Percentiles rank a stretch among this genome's conserved stretches.
Evolutionary conservation across 2,329 filamentous ascomycete genomes (phyloP).

Genomic region (Xylaria arbuscula): DNA sequence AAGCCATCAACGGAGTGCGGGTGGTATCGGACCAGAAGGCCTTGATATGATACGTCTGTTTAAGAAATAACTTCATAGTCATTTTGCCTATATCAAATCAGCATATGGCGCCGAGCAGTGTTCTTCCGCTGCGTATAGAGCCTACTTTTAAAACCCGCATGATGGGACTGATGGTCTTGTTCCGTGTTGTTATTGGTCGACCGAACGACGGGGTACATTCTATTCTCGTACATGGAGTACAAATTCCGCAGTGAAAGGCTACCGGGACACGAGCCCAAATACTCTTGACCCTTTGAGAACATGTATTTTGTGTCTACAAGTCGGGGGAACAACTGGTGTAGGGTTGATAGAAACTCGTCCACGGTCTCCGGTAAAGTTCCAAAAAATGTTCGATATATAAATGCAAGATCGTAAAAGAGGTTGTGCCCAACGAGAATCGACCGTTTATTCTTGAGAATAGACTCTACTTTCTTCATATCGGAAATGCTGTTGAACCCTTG

Average conservation of each 20-base stretch:
- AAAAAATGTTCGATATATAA: slow-evolving; percentile 72
- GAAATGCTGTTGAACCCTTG: slow-evolving; percentile 26
- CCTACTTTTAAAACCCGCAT: not conserved
- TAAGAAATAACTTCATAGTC: no score
- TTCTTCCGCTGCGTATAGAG: not conserved
- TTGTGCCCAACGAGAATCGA: slow-evolving; percentile 72
- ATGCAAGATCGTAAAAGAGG: slow-evolving; percentile 71
- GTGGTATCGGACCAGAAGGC: no score
- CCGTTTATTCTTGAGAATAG: slow-evolving; percentile 44
- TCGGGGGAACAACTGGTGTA: slow-evolving; percentile 60
- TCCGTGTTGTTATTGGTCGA: not conserved
- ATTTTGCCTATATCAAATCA: no score
- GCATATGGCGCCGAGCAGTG: no score
- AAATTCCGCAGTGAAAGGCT: no score
- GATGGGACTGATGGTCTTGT: not conserved
- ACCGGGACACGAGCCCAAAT: not conserved
- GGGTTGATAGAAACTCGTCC: slow-evolving; percentile 61
- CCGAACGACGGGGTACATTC: not conserved
- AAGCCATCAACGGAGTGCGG: no score
- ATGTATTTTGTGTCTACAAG: slow-evolving; percentile 72
- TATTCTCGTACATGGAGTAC: not conserved
- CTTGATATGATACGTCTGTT: no score
- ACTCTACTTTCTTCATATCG: slow-evolving; percentile 41
- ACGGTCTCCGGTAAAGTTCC: slow-evolving; percentile 65
- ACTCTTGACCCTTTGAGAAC: slow-evolving; percentile 1